Percentiles rank a stretch among this genome's conserved stretches.
Conservation (phyloP, 2,329 filamentous ascomycete genomes). For the Zymoseptoria passerinii region DNA sequence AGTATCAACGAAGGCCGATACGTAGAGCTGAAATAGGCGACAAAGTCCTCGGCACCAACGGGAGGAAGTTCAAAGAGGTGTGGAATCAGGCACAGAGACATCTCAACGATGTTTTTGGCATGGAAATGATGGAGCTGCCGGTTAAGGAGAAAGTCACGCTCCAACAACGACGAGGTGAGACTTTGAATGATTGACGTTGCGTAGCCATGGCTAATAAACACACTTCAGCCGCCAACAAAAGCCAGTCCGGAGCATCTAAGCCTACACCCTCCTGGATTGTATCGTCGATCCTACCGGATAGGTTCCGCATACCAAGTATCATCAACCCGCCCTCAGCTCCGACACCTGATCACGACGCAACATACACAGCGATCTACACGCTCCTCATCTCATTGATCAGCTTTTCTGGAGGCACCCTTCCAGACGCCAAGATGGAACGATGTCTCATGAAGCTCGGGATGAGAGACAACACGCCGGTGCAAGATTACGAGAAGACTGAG, state of each 20-base stretch:
- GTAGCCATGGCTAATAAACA: neutral
- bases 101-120: slow-evolving; percentile 70
- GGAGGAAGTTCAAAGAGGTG: slow-evolving; percentile 64
- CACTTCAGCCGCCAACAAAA: slow-evolving; percentile 46
- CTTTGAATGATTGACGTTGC: neutral
- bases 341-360: slow-evolving; percentile 60
- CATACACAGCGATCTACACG: slow-evolving; percentile 74
- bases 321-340: slow-evolving; percentile 60
- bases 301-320: slow-evolving; percentile 57
- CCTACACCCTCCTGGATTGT: slow-evolving; percentile 58
- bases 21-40: slow-evolving; percentile 50
- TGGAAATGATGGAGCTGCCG: slow-evolving; percentile 82
- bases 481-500: slow-evolving; percentile 57
- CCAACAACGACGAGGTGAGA: slow-evolving; percentile 63
- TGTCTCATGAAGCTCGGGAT: slow-evolving; percentile 68
- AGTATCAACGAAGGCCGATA: slow-evolving; percentile 51
- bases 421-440: slow-evolving; percentile 69
- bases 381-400: slow-evolving; percentile 69
- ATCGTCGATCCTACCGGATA: slow-evolving; percentile 59
- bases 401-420: slow-evolving; percentile 61
- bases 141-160: slow-evolving; percentile 71
- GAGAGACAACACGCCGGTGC: slow-evolving; percentile 58
- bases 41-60: slow-evolving; percentile 62
- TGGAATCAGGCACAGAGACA: slow-evolving; percentile 69
- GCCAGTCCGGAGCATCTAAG: slow-evolving; percentile 35